phyloP scores from a whole-genome alignment of 371 early-diverging fungal species.

The Homolaphlyctis polyrhiza region DNA sequence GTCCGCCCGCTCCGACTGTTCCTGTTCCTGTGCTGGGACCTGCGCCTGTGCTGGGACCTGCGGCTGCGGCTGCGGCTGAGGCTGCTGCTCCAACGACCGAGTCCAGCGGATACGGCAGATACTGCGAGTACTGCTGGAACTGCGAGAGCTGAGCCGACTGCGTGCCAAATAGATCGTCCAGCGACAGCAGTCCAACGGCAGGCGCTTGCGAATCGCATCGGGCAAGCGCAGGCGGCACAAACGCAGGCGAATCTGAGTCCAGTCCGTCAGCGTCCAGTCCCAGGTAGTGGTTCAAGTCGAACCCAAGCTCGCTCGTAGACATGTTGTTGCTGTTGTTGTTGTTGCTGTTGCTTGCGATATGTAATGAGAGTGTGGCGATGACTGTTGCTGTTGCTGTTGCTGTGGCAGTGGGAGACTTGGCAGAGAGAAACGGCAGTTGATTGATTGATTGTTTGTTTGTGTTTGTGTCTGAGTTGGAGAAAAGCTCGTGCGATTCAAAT shows the following conservation, averaged over 20 bases:
- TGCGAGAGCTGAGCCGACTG: neutral
- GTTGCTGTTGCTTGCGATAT: too few relatives aligned
- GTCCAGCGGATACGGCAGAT: neutral
- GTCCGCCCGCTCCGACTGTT: neutral
- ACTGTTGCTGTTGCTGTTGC: too few relatives aligned
- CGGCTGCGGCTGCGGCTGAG: neutral
- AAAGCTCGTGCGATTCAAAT: too few relatives aligned
- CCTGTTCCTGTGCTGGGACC: neutral
- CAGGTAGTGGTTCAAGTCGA: neutral
- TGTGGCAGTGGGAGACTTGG: too few relatives aligned
- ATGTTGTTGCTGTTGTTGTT: too few relatives aligned
- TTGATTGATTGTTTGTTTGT: too few relatives aligned
- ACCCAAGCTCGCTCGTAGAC: too few relatives aligned
- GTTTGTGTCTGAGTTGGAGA: too few relatives aligned
- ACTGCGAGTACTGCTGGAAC: neutral
- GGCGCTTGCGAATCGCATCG: conserved; percentile 1
- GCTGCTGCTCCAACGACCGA: neutral
- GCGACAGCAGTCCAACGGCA: neutral
- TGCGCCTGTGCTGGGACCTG: neutral
- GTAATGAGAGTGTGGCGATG: too few relatives aligned
- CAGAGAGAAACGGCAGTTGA: too few relatives aligned
- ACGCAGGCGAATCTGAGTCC: neutral
- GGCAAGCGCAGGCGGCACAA: neutral
- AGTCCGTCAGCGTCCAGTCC: neutral
- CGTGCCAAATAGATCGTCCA: neutral